Evolutionary conservation across 75 land plant genomes (phyloP).

Genomic region (Larix kaempferi): DNA sequence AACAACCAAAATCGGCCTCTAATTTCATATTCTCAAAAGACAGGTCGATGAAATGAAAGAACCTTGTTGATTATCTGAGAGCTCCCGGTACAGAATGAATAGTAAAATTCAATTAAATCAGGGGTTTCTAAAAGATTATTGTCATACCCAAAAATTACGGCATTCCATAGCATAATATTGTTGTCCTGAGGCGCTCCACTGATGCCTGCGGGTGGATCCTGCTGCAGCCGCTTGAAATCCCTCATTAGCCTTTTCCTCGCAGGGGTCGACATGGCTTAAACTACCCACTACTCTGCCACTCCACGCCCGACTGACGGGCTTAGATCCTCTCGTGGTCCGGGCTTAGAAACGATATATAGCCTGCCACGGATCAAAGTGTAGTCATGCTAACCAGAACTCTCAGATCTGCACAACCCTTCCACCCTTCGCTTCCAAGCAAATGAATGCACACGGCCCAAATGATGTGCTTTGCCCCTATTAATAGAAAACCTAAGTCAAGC

Average conservation of each 20-base stretch:
- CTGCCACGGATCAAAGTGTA: too few species aligned
- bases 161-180: slow-evolving; percentile 94
- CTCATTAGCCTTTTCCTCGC: slow-evolving; percentile 89
- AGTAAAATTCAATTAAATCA: not conserved
- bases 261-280: slow-evolving; percentile 67
- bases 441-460: too few species aligned
- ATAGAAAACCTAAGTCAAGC: too few species aligned
- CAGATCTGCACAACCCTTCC: too few species aligned
- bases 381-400: too few species aligned
- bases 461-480: too few species aligned
- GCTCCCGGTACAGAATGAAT: not conserved
- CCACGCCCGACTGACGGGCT: too few species aligned
- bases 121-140: not conserved
- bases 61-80: too few species aligned
- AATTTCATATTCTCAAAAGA: not conserved
- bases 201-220: slow-evolving; percentile 92
- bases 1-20: not conserved
- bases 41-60: not conserved
- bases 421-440: too few species aligned
- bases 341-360: too few species aligned
- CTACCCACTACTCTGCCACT: too few species aligned
- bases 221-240: slow-evolving; percentile 85
- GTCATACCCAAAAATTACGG: slow-evolving; percentile 83
- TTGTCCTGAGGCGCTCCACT: slow-evolving; percentile 91
- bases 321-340: too few species aligned